phyloP scores from a whole-genome alignment of 2,329 filamentous ascomycete genomes.

The Apiospora pterosperma region DNA sequence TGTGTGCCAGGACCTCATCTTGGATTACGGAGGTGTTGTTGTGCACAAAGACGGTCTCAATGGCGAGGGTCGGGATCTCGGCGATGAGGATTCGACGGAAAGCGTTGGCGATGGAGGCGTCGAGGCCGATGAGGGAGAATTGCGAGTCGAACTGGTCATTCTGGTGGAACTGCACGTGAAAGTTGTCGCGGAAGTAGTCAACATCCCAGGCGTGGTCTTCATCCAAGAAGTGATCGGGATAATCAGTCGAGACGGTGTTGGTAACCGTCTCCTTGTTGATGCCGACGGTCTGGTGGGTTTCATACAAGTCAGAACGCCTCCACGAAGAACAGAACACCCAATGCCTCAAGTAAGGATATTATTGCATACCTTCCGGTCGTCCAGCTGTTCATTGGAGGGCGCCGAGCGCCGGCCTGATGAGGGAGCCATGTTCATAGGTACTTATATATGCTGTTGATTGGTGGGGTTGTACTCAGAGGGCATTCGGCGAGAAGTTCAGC shows the following conservation, averaged over 20 bases:
- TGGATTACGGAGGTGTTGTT: constrained; percentile 99
- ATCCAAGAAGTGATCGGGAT: constrained; percentile 84
- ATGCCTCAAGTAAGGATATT: constrained; percentile 9
- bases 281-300: constrained; percentile 68
- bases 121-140: constrained; percentile 89
- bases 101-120: constrained; percentile 92
- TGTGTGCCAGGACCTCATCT: constrained; percentile 90
- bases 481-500: not conserved
- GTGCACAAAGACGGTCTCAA: constrained; percentile 88
- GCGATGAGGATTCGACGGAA: constrained; percentile 94
- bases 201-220: constrained; percentile 82
- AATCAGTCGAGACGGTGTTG: constrained; percentile 85
- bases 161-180: constrained; percentile 79
- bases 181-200: constrained; percentile 65
- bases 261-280: constrained; percentile 89
- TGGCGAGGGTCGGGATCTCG: constrained; percentile 90
- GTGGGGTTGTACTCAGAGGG: not conserved
- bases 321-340: not conserved
- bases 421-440: constrained; percentile 25
- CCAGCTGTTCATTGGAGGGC: constrained; percentile 21
- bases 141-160: constrained; percentile 74
- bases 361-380: constrained; percentile 24
- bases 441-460: too few species aligned
- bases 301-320: not conserved
- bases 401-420: constrained; percentile 19